A percentile compares a stretch with the other conserved stretches of the same genome.
These are phyloP conservation scores for Meyerozyma sp. DNA, from an alignment of 1,139 yeast genomes.

Conservation along the genomic window DNA sequence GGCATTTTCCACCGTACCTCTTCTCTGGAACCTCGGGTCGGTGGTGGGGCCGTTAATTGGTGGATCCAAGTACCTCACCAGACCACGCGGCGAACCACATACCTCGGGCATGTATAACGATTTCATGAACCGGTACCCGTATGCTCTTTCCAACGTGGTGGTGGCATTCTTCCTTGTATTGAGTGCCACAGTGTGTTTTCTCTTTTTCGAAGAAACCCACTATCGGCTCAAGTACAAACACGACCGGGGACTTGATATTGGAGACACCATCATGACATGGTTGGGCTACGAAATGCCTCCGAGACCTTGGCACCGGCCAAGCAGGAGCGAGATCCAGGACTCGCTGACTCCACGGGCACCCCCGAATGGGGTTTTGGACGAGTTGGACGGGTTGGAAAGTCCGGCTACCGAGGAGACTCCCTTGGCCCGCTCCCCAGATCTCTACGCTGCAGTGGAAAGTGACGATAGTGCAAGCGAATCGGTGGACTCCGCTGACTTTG, in stretches of 20 bases:
- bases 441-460: background rate
- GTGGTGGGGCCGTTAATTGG: slow-evolving; percentile 56
- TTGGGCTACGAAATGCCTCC: slow-evolving; percentile 27
- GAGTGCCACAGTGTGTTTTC: slow-evolving; percentile 36
- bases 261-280: slow-evolving; percentile 35
- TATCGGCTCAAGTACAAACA: slow-evolving; percentile 31
- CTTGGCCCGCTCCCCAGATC: background rate
- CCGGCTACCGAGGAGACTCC: slow-evolving; percentile 1
- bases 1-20: slow-evolving; percentile 56
- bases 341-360: background rate
- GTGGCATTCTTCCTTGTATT: slow-evolving; percentile 39
- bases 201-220: slow-evolving; percentile 62
- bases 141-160: slow-evolving; percentile 55
- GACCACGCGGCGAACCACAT: slow-evolving; percentile 13
- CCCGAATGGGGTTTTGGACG: background rate
- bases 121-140: slow-evolving; percentile 44
- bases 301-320: slow-evolving; percentile 27
- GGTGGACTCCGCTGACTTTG: slow-evolving; percentile 8
- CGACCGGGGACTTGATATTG: slow-evolving; percentile 50
- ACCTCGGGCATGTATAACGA: slow-evolving; percentile 12
- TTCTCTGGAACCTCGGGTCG: slow-evolving; percentile 54
- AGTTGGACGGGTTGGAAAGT: background rate
- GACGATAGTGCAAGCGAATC: background rate
- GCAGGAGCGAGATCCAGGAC: background rate
- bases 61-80: slow-evolving; percentile 36